Evolutionary conservation across 2,329 filamentous ascomycete species (phyloP).

Genomic region (Sporothrix protearum): DNA sequence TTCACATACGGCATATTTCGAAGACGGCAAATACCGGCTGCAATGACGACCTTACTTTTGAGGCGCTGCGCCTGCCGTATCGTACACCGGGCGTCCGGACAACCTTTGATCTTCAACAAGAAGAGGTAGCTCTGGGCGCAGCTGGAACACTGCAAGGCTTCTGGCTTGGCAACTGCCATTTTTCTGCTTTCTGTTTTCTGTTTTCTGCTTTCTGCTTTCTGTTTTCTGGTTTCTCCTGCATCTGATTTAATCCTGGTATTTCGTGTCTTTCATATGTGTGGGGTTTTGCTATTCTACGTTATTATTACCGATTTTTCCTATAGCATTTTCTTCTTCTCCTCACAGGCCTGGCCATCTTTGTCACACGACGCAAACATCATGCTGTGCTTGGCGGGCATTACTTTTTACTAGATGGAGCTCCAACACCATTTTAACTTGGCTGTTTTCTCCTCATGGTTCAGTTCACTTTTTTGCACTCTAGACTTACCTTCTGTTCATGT

Average conservation of each 20-base stretch:
- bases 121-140: background rate
- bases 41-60: background rate
- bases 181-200: background rate
- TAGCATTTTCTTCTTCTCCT: background rate
- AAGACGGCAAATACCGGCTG: conserved; percentile 1
- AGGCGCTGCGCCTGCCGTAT: background rate
- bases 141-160: background rate
- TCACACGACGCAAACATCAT: background rate
- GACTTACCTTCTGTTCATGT: background rate
- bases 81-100: background rate
- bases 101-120: conserved; percentile 18
- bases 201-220: background rate
- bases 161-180: conserved; percentile 6
- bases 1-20: background rate
- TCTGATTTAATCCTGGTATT: background rate
- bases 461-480: background rate
- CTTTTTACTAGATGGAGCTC: conserved; percentile 1
- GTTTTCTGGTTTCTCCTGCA: background rate
- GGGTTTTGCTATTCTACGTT: background rate
- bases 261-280: background rate
- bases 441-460: background rate
- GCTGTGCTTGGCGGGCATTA: conserved; percentile 7
- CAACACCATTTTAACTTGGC: background rate
- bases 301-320: background rate
- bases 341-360: conserved; percentile 2